These are phyloP conservation scores for Gnomoniopsis sp. DNA, from an alignment of 2,329 filamentous ascomycete genomes.

Conservation along the genomic window DNA sequence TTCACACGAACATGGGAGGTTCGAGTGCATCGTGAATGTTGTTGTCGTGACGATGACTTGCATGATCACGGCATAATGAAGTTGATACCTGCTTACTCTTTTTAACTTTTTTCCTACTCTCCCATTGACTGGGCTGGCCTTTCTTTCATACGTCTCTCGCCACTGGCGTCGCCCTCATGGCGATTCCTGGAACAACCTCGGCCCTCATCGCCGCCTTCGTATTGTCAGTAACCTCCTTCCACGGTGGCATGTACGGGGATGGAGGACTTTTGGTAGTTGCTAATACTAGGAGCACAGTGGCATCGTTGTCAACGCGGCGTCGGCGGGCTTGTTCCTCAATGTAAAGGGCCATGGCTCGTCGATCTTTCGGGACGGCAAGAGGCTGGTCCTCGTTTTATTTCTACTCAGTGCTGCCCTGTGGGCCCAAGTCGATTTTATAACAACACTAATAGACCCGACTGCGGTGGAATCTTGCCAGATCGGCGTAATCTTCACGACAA, in stretches of 20 bases:
- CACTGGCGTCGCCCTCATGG: conserved; percentile 38
- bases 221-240: conserved; percentile 42
- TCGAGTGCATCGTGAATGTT: conserved; percentile 13
- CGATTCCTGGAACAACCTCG: conserved; percentile 40
- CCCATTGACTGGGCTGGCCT: conserved; percentile 47
- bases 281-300: conserved; percentile 36
- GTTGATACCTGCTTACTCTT: conserved; percentile 26
- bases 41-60: conserved; percentile 24
- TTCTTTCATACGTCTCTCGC: conserved; percentile 26
- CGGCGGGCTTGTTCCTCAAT: conserved; percentile 43
- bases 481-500: conserved; percentile 46
- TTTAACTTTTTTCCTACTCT: conserved; percentile 29
- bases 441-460: conserved; percentile 42
- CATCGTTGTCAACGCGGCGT: conserved; percentile 50
- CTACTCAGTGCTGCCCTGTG: conserved; percentile 49
- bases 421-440: conserved; percentile 50
- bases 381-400: conserved; percentile 60
- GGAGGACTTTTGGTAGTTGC: not conserved
- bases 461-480: conserved; percentile 47
- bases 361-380: conserved; percentile 55
- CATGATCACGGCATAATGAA: conserved; percentile 17
- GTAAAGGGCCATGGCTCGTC: conserved; percentile 44
- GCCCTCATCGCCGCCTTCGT: conserved; percentile 51
- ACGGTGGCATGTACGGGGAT: not conserved
- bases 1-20: not conserved